Evolutionary conservation across 495 filamentous ascomycete species (phyloP).

Genomic region (Talaromyces liani): DNA sequence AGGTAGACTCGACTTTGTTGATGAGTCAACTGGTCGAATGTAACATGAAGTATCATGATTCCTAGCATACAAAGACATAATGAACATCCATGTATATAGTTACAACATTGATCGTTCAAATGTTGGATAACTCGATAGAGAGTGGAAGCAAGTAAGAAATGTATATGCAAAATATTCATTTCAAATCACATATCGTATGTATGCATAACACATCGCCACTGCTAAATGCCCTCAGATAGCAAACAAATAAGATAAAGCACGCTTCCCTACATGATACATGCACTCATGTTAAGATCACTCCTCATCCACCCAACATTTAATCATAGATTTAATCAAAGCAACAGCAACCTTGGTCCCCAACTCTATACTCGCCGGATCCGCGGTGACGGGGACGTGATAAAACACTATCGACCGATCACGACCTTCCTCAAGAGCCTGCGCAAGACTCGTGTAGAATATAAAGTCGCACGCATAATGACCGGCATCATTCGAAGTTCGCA

Average conservation of each 20-base stretch:
- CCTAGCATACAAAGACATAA: background rate
- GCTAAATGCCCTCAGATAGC: background rate
- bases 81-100: background rate
- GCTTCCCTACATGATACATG: background rate
- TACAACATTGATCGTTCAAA: background rate
- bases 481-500: slow-evolving; percentile 64
- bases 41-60: too few relatives aligned
- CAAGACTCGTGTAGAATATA: slow-evolving; percentile 72
- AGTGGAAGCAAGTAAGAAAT: background rate
- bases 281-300: slow-evolving; percentile 6
- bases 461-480: slow-evolving; percentile 83
- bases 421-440: slow-evolving; percentile 41
- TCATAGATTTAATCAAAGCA: slow-evolving; percentile 62
- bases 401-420: slow-evolving; percentile 58
- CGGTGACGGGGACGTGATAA: slow-evolving; percentile 66
- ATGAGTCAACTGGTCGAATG: background rate
- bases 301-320: slow-evolving; percentile 37
- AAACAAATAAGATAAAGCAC: background rate
- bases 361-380: slow-evolving; percentile 45
- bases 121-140: background rate
- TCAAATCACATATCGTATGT: background rate
- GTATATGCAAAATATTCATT: background rate
- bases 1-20: background rate
- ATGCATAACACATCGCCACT: too few relatives aligned
- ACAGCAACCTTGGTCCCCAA: slow-evolving; percentile 56